Conservation (phyloP, 768 basidiomycete genomes). For the Psilocybe azurescens region DNA sequence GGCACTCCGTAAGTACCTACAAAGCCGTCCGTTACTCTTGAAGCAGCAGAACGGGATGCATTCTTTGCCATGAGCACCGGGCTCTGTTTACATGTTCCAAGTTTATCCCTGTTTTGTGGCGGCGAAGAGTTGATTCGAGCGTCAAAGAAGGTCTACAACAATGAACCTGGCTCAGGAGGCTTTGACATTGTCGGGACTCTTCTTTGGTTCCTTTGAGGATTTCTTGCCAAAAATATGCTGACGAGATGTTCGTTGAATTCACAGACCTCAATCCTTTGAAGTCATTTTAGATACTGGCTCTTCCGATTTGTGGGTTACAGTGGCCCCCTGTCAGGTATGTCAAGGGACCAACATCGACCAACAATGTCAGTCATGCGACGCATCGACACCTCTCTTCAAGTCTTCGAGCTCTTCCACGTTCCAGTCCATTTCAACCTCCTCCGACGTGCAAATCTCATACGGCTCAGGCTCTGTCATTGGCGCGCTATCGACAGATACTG, state of each 20-base stretch:
- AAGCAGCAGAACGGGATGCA: too few species aligned
- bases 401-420: not conserved
- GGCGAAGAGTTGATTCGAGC: too few species aligned
- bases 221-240: not conserved
- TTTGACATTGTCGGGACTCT: too few species aligned
- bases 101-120: too few species aligned
- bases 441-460: constrained; percentile 52
- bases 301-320: constrained; percentile 88
- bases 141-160: too few species aligned
- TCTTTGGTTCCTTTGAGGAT: too few species aligned
- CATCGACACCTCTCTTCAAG: constrained; percentile 46
- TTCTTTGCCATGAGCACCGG: too few species aligned
- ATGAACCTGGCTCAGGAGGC: too few species aligned
- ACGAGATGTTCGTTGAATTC: constrained; percentile 8
- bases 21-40: not conserved
- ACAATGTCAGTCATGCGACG: not conserved
- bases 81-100: too few species aligned
- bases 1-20: constrained; percentile 66
- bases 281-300: constrained; percentile 93
- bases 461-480: constrained; percentile 76
- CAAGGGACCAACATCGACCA: not conserved
- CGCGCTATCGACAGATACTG: constrained; percentile 58
- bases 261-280: constrained; percentile 69
- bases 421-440: not conserved
- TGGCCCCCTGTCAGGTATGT: constrained; percentile 51